A percentile compares a stretch with the other conserved stretches of the same genome.
Conservation (phyloP, 768 basidiomycete genomes). For the Rubroboletus pulcherrimus region DNA sequence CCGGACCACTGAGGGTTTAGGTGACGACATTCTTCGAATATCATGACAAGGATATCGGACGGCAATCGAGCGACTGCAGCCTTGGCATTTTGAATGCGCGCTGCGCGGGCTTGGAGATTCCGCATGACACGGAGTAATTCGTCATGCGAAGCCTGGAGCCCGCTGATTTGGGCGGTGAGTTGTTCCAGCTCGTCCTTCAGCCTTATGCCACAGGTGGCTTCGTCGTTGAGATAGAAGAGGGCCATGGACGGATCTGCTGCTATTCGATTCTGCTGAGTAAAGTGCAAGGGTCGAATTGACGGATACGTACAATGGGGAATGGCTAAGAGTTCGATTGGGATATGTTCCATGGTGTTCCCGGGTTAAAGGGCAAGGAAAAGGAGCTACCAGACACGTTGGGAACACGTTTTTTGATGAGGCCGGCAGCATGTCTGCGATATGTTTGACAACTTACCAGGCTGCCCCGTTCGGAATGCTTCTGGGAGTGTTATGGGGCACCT, state of each 20-base stretch:
- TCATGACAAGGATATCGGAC: slow-evolving; percentile 29
- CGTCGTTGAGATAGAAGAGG: slow-evolving; percentile 23
- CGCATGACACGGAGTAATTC: slow-evolving; percentile 25
- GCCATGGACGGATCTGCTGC: slow-evolving; percentile 18
- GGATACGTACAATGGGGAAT: slow-evolving; percentile 21
- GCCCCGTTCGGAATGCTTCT: slow-evolving; percentile 19
- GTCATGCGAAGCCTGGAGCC: slow-evolving; percentile 29
- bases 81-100: slow-evolving; percentile 30
- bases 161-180: slow-evolving; percentile 23
- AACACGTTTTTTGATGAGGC: slow-evolving; percentile 29
- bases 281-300: not conserved
- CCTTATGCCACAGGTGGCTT: slow-evolving; percentile 2
- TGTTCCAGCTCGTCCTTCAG: slow-evolving; percentile 26
- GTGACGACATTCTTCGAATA: slow-evolving; percentile 32
- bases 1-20: slow-evolving; percentile 31
- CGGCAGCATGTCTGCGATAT: slow-evolving; percentile 15
- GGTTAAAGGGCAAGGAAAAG: slow-evolving; percentile 26
- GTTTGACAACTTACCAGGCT: slow-evolving; percentile 16
- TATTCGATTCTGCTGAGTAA: slow-evolving; percentile 5
- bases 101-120: slow-evolving; percentile 27
- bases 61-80: slow-evolving; percentile 30
- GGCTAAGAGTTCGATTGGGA: slow-evolving; percentile 17
- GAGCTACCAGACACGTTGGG: slow-evolving; percentile 21
- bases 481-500: slow-evolving; percentile 4
- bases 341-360: slow-evolving; percentile 18